Evolutionary conservation across 2,329 filamentous ascomycete species (phyloP), one percentile per base, ranked within the genome.

Genomic region (Fusarium brachygibbosum): DNA sequence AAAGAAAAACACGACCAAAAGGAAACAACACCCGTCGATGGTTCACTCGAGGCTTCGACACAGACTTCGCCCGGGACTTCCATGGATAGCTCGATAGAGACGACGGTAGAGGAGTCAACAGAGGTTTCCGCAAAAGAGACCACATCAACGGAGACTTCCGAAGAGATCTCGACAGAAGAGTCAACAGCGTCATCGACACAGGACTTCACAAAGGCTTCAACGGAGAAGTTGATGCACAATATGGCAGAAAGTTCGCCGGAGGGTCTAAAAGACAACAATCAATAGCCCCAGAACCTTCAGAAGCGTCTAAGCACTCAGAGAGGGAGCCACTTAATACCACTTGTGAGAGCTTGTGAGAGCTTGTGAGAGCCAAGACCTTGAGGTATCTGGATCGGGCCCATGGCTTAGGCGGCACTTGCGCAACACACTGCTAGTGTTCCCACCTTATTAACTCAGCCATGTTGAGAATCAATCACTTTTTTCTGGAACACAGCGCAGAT

Each of bases 331-430:
- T 58, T 49, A 67, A 53, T 38, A 11, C 48, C 44, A 55, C 35
- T 58, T 51, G 32, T 37, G 23, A 63, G 48, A 37, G 49, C 35
- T n/a, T n/a, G n/a, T n/a, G n/a, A n/a, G n/a, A n/a, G n/a, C 35
- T 58, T 51, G 32, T 37, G 23, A 63, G 48, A 37, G 49, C 35
- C 56, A 63, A 56, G 54, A 52, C 35, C 19, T 46, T 40, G 42
- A 28, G 31, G 67, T 34, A 45, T 63, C 52, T 57, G 35, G 46
- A 41, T 45, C 14, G 13, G 45, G 21, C 21, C 51, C 38, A 50
- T 54, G 66, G 67, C 67, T 70, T 68, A 70, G 63, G 42, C 38
- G 58, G 40, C 52, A 60, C 51, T 68, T 70, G 67, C 67, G 67
- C 67, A 69, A 70, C 62, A 51, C 67, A 37, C 23, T 34, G 45